A percentile compares a stretch with the other conserved stretches of the same genome.
phyloP scores from a whole-genome alignment of 371 early-diverging fungal species.

The Apophysomyces sp. region DNA sequence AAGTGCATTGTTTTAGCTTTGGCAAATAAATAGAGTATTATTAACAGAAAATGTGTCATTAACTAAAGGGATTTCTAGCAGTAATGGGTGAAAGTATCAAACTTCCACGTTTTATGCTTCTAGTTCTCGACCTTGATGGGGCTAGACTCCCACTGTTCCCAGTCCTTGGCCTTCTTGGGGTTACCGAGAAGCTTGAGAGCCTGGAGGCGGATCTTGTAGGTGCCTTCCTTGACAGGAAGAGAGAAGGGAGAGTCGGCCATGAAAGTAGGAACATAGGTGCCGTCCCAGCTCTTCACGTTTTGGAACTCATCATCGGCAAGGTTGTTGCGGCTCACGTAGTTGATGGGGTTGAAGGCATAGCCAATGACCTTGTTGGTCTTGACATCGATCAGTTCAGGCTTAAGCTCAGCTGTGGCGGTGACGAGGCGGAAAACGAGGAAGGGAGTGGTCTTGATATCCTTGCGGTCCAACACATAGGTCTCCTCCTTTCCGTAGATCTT shows the following conservation, averaged over 20 bases:
- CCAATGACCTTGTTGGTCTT: constrained; percentile 18
- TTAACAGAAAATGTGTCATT: too few relatives aligned
- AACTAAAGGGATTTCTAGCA: too few relatives aligned
- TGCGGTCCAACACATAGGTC: constrained; percentile 12
- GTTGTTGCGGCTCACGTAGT: constrained; percentile 16
- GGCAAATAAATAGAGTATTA: too few relatives aligned
- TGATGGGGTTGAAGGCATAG: constrained; percentile 5
- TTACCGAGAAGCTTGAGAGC: constrained; percentile 37
- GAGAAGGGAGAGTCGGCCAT: constrained; percentile 1
- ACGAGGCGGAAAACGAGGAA: constrained; percentile 13
- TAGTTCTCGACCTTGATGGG: constrained; percentile 12
- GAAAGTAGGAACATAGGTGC: constrained; percentile 12
- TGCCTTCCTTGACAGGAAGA: constrained; percentile 20
- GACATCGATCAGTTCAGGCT: constrained; percentile 9
- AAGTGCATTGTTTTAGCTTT: too few relatives aligned
- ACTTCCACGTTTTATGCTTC: too few relatives aligned
- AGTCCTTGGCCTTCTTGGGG: constrained; percentile 22
- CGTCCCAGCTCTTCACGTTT: constrained; percentile 11
- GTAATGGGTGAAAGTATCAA: too few relatives aligned
- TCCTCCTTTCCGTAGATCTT: constrained; percentile 6
- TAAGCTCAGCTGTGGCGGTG: constrained; percentile 13
- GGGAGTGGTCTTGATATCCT: constrained; percentile 9
- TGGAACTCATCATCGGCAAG: background rate
- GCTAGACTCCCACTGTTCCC: constrained; percentile 36
- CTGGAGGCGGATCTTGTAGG: constrained; percentile 21